Evolutionary conservation across 495 filamentous ascomycete species (phyloP).

Genomic region (Trypethelium eluteriae): DNA sequence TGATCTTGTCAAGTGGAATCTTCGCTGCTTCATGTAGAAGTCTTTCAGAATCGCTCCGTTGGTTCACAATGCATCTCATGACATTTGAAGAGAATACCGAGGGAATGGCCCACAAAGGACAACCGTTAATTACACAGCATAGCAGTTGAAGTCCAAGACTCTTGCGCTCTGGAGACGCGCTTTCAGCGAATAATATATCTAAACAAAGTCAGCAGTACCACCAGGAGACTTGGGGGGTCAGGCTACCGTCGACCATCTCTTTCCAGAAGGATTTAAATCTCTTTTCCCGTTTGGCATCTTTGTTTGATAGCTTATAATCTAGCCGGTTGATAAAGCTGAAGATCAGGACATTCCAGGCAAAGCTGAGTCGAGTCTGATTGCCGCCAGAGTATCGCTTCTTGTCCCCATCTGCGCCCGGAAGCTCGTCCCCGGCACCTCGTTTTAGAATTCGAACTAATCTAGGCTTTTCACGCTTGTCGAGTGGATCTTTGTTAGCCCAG

Average conservation of each 20-base stretch:
- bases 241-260: constrained; percentile 77
- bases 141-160: constrained; percentile 86
- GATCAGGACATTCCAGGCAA: constrained; percentile 72
- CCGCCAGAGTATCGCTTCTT: constrained; percentile 42
- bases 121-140: constrained; percentile 55
- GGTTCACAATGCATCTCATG: constrained; percentile 76
- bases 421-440: constrained; percentile 51
- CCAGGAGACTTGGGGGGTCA: not conserved
- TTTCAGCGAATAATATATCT: constrained; percentile 75
- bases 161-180: constrained; percentile 78
- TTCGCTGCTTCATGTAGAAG: constrained; percentile 76
- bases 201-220: not conserved
- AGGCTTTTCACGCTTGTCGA: constrained; percentile 54
- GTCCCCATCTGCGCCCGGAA: constrained; percentile 43
- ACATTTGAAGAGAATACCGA: constrained; percentile 72
- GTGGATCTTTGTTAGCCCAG: constrained; percentile 67
- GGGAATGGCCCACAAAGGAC: constrained; percentile 41
- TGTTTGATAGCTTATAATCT: constrained; percentile 26
- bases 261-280: constrained; percentile 76
- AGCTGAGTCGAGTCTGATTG: constrained; percentile 75
- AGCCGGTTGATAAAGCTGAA: constrained; percentile 41
- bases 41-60: constrained; percentile 72
- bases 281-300: constrained; percentile 32
- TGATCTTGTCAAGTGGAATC: constrained; percentile 61
- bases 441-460: constrained; percentile 68